These are phyloP conservation scores for Tuber melanosporum DNA, from an alignment of 495 filamentous ascomycete genomes.

Conservation along the genomic window DNA sequence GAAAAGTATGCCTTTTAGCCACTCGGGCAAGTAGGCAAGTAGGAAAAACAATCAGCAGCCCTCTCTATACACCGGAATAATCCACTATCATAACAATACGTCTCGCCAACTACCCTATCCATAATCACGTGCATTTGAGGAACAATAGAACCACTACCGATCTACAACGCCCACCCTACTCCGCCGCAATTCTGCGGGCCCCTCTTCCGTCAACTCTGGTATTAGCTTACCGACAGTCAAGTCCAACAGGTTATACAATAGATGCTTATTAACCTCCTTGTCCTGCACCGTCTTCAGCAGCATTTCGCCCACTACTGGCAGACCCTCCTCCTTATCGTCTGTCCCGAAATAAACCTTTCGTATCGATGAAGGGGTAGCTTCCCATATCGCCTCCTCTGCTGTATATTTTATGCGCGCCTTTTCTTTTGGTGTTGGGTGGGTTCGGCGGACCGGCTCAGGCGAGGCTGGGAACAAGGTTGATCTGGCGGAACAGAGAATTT, in stretches of 20 bases:
- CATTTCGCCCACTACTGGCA: constrained; percentile 49
- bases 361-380: constrained; percentile 49
- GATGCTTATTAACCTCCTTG: constrained; percentile 81
- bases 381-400: constrained; percentile 52
- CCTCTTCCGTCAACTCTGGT: constrained; percentile 74
- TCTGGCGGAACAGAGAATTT: constrained; percentile 64
- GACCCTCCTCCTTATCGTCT: constrained; percentile 44
- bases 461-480: constrained; percentile 65
- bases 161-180: constrained; percentile 52
- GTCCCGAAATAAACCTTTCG: constrained; percentile 49
- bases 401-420: constrained; percentile 49
- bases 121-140: not conserved
- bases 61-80: not conserved
- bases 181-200: constrained; percentile 64
- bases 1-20: not conserved
- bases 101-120: not conserved
- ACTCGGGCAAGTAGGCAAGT: not conserved
- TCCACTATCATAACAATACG: not conserved
- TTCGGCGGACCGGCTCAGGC: constrained; percentile 48
- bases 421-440: constrained; percentile 48
- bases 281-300: constrained; percentile 71
- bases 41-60: not conserved
- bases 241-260: constrained; percentile 73
- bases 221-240: constrained; percentile 67
- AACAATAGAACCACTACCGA: not conserved